Evolutionary conservation across 73 alveolate species (phyloP), one percentile per base, ranked within the genome.

Genomic region (Breviolum minutum): DNA sequence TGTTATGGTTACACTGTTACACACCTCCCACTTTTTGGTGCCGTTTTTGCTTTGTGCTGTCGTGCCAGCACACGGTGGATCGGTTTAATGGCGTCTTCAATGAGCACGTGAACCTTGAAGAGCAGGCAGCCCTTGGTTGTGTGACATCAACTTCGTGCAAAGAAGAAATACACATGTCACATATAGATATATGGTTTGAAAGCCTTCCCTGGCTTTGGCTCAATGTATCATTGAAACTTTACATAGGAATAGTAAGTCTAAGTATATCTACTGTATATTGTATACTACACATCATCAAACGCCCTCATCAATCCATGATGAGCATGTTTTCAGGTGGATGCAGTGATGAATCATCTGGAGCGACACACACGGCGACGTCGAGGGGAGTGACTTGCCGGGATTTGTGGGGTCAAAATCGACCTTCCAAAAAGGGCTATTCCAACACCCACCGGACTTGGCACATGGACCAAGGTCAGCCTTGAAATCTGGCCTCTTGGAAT

Each of bases 321-420:
- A 80, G 40, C 89, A 32, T n/a, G 13, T 29, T 48, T 6, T 81
- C 74, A 87, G 81, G 81, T 87, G 69, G 83, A 61, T 80, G 82
- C 79, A 2, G 95, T 87, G 82, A 66, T 87, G 79, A 32, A 66
- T 27, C 95, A 87, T 68, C 71, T 87, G 68, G 82, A 87, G 82
- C 79, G 95, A 66, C 95, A 87, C 95, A 87, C 95, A 29, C 95
- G 95, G 95, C 62, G 95, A 14, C 95, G 95, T 14, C 79, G 95
- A 8, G 95, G 95, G 82, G 82, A 87, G 95, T 79, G 30, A n/a
- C 32, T 20, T 30, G 80, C 13, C 30, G 80, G 80, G 30, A 9
- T 10, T 68, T 7, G 89, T 8, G 89, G 89, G 12, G 26, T 17
- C 11, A 66, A 17, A 66, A 13, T 66, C 17, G 74, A 13, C 24